Conservation (phyloP, 148 eudicot genomes). For the Chenopodium berlandieri region DNA sequence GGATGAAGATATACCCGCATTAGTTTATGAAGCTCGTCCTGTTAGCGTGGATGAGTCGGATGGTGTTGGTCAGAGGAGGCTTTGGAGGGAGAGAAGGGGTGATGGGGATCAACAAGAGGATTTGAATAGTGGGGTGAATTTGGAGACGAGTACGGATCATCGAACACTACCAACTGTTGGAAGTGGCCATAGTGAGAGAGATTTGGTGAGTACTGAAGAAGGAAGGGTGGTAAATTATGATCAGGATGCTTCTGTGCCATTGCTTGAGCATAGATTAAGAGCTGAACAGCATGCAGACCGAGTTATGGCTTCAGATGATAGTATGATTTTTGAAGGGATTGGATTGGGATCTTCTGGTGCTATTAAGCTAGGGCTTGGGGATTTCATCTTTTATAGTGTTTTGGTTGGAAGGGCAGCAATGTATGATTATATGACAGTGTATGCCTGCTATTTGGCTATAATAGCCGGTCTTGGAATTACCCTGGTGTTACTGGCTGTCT, state of each 20-base stretch:
- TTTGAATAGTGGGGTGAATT: conserved; percentile 16
- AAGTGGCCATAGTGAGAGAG: conserved; percentile 31
- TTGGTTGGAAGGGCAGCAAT: conserved; percentile 96
- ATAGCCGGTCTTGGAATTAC: conserved; percentile 92
- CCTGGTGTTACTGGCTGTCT: conserved; percentile 68
- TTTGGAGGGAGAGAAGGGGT: conserved; percentile 55
- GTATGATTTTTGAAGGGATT: conserved; percentile 76
- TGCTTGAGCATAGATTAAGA: conserved; percentile 52
- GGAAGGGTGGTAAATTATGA: conserved; percentile 35
- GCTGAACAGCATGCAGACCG: conserved; percentile 31
- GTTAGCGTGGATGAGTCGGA: conserved; percentile 36
- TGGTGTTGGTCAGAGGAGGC: conserved; percentile 47
- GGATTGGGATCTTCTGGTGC: conserved; percentile 90
- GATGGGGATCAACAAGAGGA: conserved; percentile 23
- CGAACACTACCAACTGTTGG: conserved; percentile 21
- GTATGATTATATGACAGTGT: conserved; percentile 92
- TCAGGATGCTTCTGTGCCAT: conserved; percentile 53
- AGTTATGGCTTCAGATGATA: conserved; percentile 34
- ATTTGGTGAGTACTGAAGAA: conserved; percentile 45
- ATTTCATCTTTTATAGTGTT: conserved; percentile 93
- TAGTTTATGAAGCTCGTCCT: conserved; percentile 97
- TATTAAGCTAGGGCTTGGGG: conserved; percentile 85
- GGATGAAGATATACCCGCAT: conserved; percentile 95
- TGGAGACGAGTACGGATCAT: conserved; percentile 19
- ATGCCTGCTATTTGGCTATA: conserved; percentile 90